Percentiles rank a stretch among this genome's conserved stretches.
These are phyloP conservation scores for Plasmodium knowlesi DNA, from an alignment of 169 alveolate genomes.

Conservation along the genomic window DNA sequence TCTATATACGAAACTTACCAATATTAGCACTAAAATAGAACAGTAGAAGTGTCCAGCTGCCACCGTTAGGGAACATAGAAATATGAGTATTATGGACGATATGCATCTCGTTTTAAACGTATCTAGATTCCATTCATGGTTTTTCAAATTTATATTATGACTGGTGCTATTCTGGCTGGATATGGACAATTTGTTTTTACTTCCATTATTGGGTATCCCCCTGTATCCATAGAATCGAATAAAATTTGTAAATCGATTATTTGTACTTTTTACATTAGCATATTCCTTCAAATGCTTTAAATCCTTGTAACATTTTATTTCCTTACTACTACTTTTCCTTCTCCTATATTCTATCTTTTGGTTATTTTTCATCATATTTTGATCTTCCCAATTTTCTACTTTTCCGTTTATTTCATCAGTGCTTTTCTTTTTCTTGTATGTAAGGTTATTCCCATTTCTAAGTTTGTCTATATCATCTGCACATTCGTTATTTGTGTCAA, in stretches of 20 bases:
- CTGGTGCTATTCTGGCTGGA: not conserved
- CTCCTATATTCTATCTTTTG: slow-evolving; percentile 23
- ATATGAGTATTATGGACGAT: slow-evolving; percentile 87
- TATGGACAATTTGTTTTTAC: not conserved
- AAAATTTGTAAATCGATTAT: not conserved
- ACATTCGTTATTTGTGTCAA: not conserved
- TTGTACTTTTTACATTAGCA: slow-evolving; percentile 2
- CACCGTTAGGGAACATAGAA: slow-evolving; percentile 82
- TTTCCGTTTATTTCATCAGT: slow-evolving; percentile 1
- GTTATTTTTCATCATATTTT: not conserved
- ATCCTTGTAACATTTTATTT: slow-evolving; percentile 27
- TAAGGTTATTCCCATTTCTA: not conserved
- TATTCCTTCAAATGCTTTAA: not conserved
- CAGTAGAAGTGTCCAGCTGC: slow-evolving; percentile 93
- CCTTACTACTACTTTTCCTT: slow-evolving; percentile 1
- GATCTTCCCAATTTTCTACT: not conserved
- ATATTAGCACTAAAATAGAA: slow-evolving; percentile 86
- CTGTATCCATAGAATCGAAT: slow-evolving; percentile 23
- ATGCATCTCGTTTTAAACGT: slow-evolving; percentile 76
- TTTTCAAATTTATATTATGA: not conserved
- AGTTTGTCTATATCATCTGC: not conserved
- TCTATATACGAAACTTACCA: slow-evolving; percentile 77
- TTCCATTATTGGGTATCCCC: not conserved
- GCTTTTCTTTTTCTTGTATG: not conserved
- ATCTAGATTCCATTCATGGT: not conserved